Percentiles rank a stretch among this genome's conserved stretches.
phyloP scores from a whole-genome alignment of 768 basidiomycete species.

The Hydnomerulius pinastri region DNA sequence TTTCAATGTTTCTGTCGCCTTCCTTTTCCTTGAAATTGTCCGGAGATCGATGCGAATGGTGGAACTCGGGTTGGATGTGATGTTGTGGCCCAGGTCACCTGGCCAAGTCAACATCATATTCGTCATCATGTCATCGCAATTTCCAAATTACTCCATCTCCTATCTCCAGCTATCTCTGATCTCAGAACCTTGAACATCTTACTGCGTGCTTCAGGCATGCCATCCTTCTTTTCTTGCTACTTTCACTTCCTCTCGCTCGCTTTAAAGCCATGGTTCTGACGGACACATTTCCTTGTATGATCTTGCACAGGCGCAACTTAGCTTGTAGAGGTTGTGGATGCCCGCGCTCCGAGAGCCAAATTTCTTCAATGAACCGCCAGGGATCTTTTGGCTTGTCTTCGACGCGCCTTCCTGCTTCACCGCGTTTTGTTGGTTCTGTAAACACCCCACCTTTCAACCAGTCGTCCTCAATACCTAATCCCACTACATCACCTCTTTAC shows the following conservation, averaged over 20 bases:
- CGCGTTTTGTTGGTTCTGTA: slow-evolving; percentile 22
- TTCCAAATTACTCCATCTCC: slow-evolving; percentile 29
- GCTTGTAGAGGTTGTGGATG: slow-evolving; percentile 78
- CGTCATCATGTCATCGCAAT: slow-evolving; percentile 21
- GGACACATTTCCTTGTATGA: slow-evolving; percentile 49
- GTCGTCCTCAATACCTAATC: slow-evolving; percentile 24
- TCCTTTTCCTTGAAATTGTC: background rate
- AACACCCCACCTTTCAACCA: slow-evolving; percentile 18
- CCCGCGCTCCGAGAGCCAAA: slow-evolving; percentile 46
- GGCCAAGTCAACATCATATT: slow-evolving; percentile 2
- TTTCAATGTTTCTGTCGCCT: slow-evolving; percentile 12
- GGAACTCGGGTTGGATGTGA: background rate
- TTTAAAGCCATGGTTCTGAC: slow-evolving; percentile 41
- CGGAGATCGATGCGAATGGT: background rate
- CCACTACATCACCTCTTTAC: slow-evolving; percentile 36
- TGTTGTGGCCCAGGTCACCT: background rate
- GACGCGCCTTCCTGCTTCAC: slow-evolving; percentile 25
- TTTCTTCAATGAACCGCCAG: slow-evolving; percentile 34
- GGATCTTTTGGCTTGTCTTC: slow-evolving; percentile 21
- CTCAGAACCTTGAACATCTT: background rate
- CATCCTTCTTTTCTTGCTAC: background rate
- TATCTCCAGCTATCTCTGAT: slow-evolving; percentile 23
- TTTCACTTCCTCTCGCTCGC: slow-evolving; percentile 13
- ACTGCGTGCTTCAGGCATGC: slow-evolving; percentile 3
- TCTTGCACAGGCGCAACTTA: slow-evolving; percentile 68